Percentiles rank a stretch among this genome's conserved stretches.
Evolutionary conservation across 345 rosid species (phyloP).

Genomic region (Angophora floribunda): DNA sequence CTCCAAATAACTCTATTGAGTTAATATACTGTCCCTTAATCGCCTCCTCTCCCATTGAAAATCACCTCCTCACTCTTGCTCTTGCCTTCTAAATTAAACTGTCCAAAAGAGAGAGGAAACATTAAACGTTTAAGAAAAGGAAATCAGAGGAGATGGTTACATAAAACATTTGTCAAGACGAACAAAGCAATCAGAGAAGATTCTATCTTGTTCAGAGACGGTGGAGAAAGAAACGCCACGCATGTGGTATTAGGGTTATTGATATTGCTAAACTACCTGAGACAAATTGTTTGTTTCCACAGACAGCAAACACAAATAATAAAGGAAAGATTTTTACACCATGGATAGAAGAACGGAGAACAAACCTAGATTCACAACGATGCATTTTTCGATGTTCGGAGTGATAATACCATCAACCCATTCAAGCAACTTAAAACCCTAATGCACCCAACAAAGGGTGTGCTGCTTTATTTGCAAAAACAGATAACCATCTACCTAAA

Average conservation of each 20-base stretch:
- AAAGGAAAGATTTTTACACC: background rate
- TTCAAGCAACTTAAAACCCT: background rate
- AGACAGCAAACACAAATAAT: background rate
- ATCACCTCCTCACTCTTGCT: slow-evolving; percentile 17
- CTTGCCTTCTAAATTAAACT: background rate
- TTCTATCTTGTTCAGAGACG: background rate
- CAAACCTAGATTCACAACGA: background rate
- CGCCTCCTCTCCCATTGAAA: background rate
- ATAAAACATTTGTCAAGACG: background rate
- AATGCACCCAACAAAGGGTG: background rate
- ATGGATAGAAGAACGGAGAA: background rate
- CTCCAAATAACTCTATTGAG: slow-evolving; percentile 22
- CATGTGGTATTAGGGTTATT: background rate
- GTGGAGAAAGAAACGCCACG: background rate
- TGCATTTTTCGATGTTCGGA: background rate
- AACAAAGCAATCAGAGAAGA: background rate
- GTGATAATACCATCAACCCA: background rate
- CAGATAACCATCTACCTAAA: background rate
- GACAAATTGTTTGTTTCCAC: background rate
- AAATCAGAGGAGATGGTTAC: background rate
- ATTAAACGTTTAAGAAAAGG: background rate
- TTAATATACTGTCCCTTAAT: background rate
- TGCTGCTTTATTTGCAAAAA: background rate
- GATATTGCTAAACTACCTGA: background rate
- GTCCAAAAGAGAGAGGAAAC: background rate